Base-by-base conservation (phyloP, 2,329 filamentous ascomycete genomes). In the Rhinocladiella mackenziei region DNA sequence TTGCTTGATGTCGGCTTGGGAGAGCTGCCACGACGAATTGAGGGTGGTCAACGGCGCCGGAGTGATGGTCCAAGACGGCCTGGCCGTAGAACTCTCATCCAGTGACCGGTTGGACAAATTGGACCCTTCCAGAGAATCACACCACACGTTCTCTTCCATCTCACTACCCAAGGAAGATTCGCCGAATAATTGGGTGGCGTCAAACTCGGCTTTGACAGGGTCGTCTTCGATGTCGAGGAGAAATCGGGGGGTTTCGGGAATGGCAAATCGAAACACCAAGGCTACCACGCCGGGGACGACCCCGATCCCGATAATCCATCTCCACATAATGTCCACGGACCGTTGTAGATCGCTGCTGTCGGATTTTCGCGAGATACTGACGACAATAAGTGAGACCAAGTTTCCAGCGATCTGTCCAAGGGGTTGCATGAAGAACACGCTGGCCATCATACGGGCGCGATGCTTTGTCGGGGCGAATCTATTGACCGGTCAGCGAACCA, bases 341-440 rank as follows among this genome's bases (percentile, higher is more conserved):
- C 62, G 60, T 6, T 49, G 50, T 11, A 64, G 42, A 29, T 67
- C 62, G 10, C 53, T 57, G 13, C 48, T 47, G 4, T 55, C 51
- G 17, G 53, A 53, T 13, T 51, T 56, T 23, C 56, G 58, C 33
- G 54, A 56, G 19, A 61, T 51, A 23, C 61, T 57, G 35, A 69
- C 62, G 22, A 72, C 62, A 49, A 72, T 53, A 3, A 83, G 63
- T 3, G 77, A 77, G 8, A 83, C 76, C 4, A 82, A 62, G 50
- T 82, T 80, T 10, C 80, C 80, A 1, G 81, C 68, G 2, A 83
- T 75, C 57, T 84, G 81, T 4, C 81, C 81, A 6, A 84, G 65
- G 1, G 81, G 80, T 54, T 85, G 81, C 76, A 83, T 83, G 55
- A 83, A 71, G 59, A 85, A 84, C 22, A 85, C 80, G 3, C 74